Base-by-base conservation (phyloP, 192 early-diverging fungal genomes). In the Pilaira anomala region DNA sequence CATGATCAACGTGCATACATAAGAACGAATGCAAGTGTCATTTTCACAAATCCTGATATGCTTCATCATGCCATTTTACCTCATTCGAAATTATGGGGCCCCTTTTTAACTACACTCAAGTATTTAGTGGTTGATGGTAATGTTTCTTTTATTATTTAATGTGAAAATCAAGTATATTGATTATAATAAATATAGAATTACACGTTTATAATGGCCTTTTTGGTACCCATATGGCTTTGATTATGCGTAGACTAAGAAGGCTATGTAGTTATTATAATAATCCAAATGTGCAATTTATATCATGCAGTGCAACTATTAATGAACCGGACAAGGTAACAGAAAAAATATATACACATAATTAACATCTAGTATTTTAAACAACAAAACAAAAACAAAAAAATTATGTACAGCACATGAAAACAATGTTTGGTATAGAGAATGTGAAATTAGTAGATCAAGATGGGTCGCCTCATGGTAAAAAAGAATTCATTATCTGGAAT, bases 31-130 rank as follows among this genome's bases (percentile, higher is more conserved):
- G 74, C 83, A 0, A 76, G 74, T 16, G 73, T 94, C 0, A 74
- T 94, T 8, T 78, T 94, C 30, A 94, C 90, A 14, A 94, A 94
- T 71, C 88, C 88, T 7, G 93, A 94, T 59, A 93, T 88, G 65
- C 61, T 94, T 3, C 91, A 94, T 62, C 50, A 78, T 26, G 73
- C 83, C 14, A 83, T 93, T 56, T 64, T 91, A 18, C 90, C 87
- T 1, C 70, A 81, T 46, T 67, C 75, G 9, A 39, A 57, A 19
- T 29, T 65, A 28, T 93, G 91, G 93, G 65, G 53, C 8, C n/a
- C 57, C 16, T 84, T 91, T 62, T 73, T 87, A 28, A 30, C 33
- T 16, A 40, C 69, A 0, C 49, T 94, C 33, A 73, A 75, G 39
- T 78, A 80, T 26, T 82, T 93, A 2, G 84, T 94, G 3, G 63